Conservation (phyloP, 2,329 filamentous ascomycete species). For the Calonectria fujianensis region DNA sequence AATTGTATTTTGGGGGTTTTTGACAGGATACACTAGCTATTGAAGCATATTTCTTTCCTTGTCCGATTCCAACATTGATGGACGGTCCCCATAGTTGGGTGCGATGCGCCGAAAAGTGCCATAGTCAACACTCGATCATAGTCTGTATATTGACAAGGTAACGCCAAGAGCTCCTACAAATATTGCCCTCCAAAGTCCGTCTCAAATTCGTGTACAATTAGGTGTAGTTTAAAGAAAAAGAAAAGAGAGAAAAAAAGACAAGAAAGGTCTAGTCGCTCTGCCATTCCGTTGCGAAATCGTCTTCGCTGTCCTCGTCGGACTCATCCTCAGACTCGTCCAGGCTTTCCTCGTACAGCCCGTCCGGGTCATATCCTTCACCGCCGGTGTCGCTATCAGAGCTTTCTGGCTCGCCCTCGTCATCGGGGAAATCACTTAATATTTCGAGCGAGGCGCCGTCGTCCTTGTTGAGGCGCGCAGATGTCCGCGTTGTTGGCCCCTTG, state of each 20-base stretch:
- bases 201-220: background rate
- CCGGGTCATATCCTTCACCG: background rate
- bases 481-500: constrained; percentile 7
- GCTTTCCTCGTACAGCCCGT: constrained; percentile 1
- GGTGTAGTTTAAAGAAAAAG: background rate
- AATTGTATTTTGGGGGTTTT: background rate
- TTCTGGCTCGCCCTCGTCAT: constrained; percentile 12
- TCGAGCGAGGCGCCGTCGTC: background rate
- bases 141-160: background rate
- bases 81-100: background rate
- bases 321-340: background rate
- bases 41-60: background rate
- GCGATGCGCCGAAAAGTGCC: background rate
- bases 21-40: background rate
- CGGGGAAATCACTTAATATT: background rate
- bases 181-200: too few relatives aligned
- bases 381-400: background rate
- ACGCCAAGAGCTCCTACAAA: background rate
- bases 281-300: constrained; percentile 22
- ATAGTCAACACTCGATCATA: background rate
- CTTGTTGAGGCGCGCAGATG: constrained; percentile 4
- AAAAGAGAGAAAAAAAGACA: background rate
- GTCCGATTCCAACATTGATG: background rate
- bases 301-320: constrained; percentile 7
- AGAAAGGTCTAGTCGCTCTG: background rate